Conservation (phyloP, 2,329 filamentous ascomycete species). For the Aschersonia sp. region DNA sequence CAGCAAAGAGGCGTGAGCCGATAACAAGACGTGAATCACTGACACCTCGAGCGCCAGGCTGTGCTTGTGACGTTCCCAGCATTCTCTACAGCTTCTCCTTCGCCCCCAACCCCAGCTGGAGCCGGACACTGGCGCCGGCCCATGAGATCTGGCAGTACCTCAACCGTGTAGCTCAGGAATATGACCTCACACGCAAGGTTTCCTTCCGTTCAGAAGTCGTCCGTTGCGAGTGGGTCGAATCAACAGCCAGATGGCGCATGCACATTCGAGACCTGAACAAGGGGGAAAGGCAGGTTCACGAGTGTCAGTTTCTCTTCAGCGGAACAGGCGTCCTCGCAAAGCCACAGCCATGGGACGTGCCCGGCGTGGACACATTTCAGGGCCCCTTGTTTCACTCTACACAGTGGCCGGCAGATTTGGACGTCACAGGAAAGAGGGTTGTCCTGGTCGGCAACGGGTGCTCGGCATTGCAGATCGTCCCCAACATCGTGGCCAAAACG, state of each 20-base stretch:
- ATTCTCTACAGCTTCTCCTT: constrained; percentile 49
- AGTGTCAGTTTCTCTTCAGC: constrained; percentile 24
- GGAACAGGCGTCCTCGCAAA: constrained; percentile 18
- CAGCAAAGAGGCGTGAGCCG: background rate
- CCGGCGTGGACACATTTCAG: constrained; percentile 32
- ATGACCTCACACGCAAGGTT: constrained; percentile 23
- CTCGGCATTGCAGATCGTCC: constrained; percentile 37
- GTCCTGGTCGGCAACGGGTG: constrained; percentile 41
- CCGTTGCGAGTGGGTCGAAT: constrained; percentile 22
- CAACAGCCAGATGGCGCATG: constrained; percentile 18
- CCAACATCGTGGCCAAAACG: constrained; percentile 22
- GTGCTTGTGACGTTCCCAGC: constrained; percentile 42
- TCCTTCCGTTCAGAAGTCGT: constrained; percentile 21
- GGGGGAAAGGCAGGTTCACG: constrained; percentile 14
- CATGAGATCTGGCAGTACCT: constrained; percentile 44
- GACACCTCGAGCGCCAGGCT: constrained; percentile 7
- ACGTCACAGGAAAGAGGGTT: constrained; percentile 31
- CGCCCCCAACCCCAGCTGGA: constrained; percentile 40
- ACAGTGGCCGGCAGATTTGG: constrained; percentile 34
- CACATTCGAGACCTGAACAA: constrained; percentile 11
- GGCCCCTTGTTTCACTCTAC: constrained; percentile 34
- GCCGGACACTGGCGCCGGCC: constrained; percentile 37
- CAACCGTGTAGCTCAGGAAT: constrained; percentile 31
- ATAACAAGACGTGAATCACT: background rate
- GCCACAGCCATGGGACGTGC: constrained; percentile 24